These are phyloP conservation scores for Heterobasidion irregulare DNA, from an alignment of 1,284 basidiomycete species.

Conservation along the genomic window DNA sequence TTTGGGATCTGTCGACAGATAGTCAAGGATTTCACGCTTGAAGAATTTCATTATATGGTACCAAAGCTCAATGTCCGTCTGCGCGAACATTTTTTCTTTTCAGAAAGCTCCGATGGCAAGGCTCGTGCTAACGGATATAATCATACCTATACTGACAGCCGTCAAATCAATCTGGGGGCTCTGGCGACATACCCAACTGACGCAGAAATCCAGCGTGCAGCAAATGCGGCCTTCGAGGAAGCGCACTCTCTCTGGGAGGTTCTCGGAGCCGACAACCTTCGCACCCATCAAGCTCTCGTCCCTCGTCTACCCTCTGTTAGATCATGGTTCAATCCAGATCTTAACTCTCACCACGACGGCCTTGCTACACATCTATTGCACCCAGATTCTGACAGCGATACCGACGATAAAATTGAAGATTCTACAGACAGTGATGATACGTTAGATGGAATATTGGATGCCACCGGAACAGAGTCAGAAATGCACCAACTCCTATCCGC, in stretches of 20 bases:
- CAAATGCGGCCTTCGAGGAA: conserved; percentile 4
- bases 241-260: not conserved
- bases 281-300: not conserved
- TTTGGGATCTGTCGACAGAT: conserved; percentile 25
- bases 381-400: not conserved
- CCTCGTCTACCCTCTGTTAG: not conserved
- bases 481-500: not conserved
- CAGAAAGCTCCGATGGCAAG: not conserved
- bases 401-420: not conserved
- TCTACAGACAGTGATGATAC: no score
- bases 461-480: not conserved
- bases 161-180: conserved; percentile 13
- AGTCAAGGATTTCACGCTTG: conserved; percentile 25
- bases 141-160: conserved; percentile 16
- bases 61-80: conserved; percentile 17
- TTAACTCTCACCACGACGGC: not conserved
- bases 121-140: conserved; percentile 18
- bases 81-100: not conserved
- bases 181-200: conserved; percentile 10
- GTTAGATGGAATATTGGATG: no score
- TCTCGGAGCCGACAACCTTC: not conserved
- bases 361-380: not conserved
- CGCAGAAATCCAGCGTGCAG: conserved; percentile 3
- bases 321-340: not conserved
- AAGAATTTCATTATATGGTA: conserved; percentile 24